phyloP scores from a whole-genome alignment of 805 yeast genomes.

The Candida ascalaphidarum region DNA sequence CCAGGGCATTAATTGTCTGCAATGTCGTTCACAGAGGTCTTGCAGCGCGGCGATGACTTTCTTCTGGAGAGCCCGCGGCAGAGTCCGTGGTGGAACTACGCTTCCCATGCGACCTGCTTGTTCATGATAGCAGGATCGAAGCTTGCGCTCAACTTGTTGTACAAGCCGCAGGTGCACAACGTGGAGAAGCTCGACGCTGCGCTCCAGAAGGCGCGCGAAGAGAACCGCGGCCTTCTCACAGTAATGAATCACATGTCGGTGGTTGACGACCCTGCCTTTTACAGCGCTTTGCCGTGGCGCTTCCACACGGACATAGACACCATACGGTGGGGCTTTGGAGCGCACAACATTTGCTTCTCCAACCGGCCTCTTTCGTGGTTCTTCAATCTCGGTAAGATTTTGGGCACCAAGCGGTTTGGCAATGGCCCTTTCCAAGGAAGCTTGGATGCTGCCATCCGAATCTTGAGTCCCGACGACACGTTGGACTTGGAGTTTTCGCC shows the following conservation, averaged over 20 bases:
- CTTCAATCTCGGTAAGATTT: constrained; percentile 83
- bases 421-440: constrained; percentile 89
- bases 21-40: constrained; percentile 66
- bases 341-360: constrained; percentile 81
- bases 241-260: constrained; percentile 90
- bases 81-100: constrained; percentile 51
- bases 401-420: constrained; percentile 83
- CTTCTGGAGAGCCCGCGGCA: constrained; percentile 55
- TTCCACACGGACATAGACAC: constrained; percentile 53
- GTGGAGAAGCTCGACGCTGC: constrained; percentile 60
- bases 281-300: constrained; percentile 78
- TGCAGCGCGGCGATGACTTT: constrained; percentile 67
- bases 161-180: constrained; percentile 55
- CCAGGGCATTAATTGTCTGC: too few relatives aligned
- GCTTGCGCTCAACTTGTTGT: constrained; percentile 48
- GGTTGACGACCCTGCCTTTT: constrained; percentile 85
- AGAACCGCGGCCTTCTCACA: constrained; percentile 72
- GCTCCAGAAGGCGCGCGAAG: constrained; percentile 49
- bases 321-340: constrained; percentile 93
- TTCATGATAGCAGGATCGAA: constrained; percentile 61
- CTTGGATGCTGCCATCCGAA: constrained; percentile 75
- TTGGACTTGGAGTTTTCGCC: constrained; percentile 36
- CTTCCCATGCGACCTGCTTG: constrained; percentile 62
- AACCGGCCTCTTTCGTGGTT: constrained; percentile 43
- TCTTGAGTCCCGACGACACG: constrained; percentile 73